Conservation (phyloP, 2,329 filamentous ascomycete species). For the Claviceps lovelessii region DNA sequence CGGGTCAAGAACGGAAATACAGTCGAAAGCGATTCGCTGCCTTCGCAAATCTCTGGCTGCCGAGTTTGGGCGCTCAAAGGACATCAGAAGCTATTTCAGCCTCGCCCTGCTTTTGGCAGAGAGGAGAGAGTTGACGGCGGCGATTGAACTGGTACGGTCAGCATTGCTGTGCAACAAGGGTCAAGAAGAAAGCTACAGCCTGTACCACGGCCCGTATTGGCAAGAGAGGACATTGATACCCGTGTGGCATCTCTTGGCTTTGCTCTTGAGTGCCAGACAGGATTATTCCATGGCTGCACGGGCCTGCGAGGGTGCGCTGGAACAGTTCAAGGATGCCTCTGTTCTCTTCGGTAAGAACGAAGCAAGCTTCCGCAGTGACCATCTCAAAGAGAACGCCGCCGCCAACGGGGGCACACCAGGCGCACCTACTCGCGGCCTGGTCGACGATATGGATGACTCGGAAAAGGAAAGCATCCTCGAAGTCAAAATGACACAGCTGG, state of each 20-base stretch:
- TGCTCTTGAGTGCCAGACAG: conserved; percentile 74
- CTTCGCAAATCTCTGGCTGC: conserved; percentile 60
- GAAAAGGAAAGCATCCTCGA: conserved; percentile 85
- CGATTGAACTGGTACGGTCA: conserved; percentile 68
- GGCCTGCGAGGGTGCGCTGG: conserved; percentile 80
- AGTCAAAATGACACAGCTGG: conserved; percentile 87
- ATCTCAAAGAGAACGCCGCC: conserved; percentile 45
- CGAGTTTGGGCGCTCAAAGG: conserved; percentile 49
- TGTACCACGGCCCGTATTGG: conserved; percentile 37
- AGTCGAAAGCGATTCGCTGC: conserved; percentile 61
- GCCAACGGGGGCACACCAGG: conserved; percentile 10
- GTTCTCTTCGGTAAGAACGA: conserved; percentile 54
- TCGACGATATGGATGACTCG: conserved; percentile 67
- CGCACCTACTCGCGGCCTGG: conserved; percentile 31
- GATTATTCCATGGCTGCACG: conserved; percentile 68
- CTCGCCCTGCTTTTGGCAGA: conserved; percentile 79
- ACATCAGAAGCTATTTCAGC: conserved; percentile 66
- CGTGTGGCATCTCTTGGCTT: conserved; percentile 78
- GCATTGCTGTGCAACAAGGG: conserved; percentile 51
- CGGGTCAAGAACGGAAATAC: conserved; percentile 54
- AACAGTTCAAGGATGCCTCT: conserved; percentile 64
- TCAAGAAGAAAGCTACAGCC: conserved; percentile 27
- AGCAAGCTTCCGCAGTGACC: conserved; percentile 46
- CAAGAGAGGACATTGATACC: conserved; percentile 56
- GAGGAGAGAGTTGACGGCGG: conserved; percentile 62